A percentile compares a stretch with the other conserved stretches of the same genome.
Evolutionary conservation across 257 asterid species (phyloP).

Genomic region (Craterostigma plantagineum): DNA sequence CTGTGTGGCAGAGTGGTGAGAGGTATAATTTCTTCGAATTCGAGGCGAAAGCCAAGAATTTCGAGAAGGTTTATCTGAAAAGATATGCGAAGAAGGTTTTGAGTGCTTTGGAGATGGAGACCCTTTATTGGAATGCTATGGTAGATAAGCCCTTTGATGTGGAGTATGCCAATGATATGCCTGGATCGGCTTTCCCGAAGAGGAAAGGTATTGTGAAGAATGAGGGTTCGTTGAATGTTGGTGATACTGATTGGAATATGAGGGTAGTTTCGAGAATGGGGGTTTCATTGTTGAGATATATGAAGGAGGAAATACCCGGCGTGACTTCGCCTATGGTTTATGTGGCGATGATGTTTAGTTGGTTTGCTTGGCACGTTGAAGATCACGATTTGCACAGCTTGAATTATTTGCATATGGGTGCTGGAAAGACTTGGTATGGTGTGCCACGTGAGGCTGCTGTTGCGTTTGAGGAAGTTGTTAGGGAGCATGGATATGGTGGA

Average conservation of each 20-base stretch:
- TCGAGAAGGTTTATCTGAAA: constrained; percentile 61
- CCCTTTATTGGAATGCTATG: constrained; percentile 88
- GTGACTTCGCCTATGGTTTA: constrained; percentile 98
- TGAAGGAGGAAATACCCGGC: constrained; percentile 99
- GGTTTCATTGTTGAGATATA: constrained; percentile 70
- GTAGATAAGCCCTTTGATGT: constrained; percentile 88
- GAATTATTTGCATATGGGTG: constrained; percentile 82
- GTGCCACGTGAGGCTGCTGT: constrained; percentile 90
- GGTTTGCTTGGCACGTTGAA: constrained; percentile 99
- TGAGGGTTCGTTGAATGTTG: constrained; percentile 30
- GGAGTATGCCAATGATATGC: constrained; percentile 98
- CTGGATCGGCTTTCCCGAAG: constrained; percentile 81
- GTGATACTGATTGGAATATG: constrained; percentile 96
- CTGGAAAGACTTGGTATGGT: constrained; percentile 96
- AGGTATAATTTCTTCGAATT: constrained; percentile 50
- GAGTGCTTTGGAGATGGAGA: constrained; percentile 50
- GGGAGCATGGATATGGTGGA: constrained; percentile 94
- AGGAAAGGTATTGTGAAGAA: constrained; percentile 20
- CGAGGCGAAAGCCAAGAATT: constrained; percentile 64
- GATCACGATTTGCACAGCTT: constrained; percentile 99
- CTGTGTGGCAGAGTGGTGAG: constrained; percentile 99
- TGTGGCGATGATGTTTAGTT: constrained; percentile 96
- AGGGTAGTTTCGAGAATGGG: constrained; percentile 84
- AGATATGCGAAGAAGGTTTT: constrained; percentile 34
- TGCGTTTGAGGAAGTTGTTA: constrained; percentile 86